A percentile compares a stretch with the other conserved stretches of the same genome.
These are phyloP conservation scores for Fusarium kyushuense DNA, from an alignment of 2,329 filamentous ascomycete species.

Conservation along the genomic window DNA sequence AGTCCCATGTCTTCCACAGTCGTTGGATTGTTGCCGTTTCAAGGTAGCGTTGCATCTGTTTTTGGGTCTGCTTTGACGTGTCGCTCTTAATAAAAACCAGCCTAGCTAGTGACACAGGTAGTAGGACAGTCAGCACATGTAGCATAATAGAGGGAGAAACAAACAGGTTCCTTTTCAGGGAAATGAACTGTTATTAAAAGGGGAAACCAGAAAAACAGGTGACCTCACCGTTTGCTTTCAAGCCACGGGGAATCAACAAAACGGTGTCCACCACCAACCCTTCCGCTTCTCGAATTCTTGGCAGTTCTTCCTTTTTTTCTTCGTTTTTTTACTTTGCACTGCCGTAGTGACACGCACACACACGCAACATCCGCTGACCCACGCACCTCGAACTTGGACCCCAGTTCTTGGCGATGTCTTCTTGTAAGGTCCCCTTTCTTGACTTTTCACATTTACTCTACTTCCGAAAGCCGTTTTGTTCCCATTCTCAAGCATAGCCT, in stretches of 20 bases:
- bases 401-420: slow-evolving; percentile 42
- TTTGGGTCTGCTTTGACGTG: slow-evolving; percentile 24
- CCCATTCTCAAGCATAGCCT: neutral
- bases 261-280: slow-evolving; percentile 21
- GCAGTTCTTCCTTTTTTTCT: slow-evolving; percentile 12
- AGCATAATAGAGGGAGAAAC: neutral
- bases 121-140: neutral
- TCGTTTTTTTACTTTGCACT: slow-evolving; percentile 13
- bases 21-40: slow-evolving; percentile 3
- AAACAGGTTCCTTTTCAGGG: slow-evolving; percentile 14
- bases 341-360: slow-evolving; percentile 22
- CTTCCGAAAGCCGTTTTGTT: neutral
- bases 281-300: slow-evolving; percentile 27
- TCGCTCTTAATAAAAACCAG: slow-evolving; percentile 16
- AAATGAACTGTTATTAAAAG: slow-evolving; percentile 29
- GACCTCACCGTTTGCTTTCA: slow-evolving; percentile 27
- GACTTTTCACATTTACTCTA: slow-evolving; percentile 7
- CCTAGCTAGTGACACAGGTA: slow-evolving; percentile 7
- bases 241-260: slow-evolving; percentile 21
- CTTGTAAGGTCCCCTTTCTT: slow-evolving; percentile 37
- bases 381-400: slow-evolving; percentile 22
- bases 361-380: slow-evolving; percentile 18
- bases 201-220: slow-evolving; percentile 5
- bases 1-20: slow-evolving; percentile 8
- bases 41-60: slow-evolving; percentile 1